Percentiles rank a stretch among this genome's conserved stretches.
phyloP scores from a whole-genome alignment of 352 stramenopile species.

The Globisporangium sylvaticum region DNA sequence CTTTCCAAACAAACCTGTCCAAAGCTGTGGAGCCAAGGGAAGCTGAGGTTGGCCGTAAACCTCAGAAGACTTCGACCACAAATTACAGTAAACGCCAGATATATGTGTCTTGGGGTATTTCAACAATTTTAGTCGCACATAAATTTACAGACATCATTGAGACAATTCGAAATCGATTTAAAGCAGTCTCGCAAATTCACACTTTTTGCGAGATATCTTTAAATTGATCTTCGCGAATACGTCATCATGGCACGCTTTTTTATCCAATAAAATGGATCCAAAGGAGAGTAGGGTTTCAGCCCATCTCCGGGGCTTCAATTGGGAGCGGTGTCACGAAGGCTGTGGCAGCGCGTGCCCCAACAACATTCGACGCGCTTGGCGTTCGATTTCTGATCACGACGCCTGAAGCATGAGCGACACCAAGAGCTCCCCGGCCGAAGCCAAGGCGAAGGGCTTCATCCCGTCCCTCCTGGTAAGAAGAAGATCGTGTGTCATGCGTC shows the following conservation, averaged over 20 bases:
- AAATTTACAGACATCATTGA: too few species aligned
- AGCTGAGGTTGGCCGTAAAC: too few species aligned
- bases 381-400: conserved; percentile 2
- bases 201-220: too few species aligned
- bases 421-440: conserved; percentile 19
- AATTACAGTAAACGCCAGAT: too few species aligned
- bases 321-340: neutral
- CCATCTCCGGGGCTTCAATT: neutral
- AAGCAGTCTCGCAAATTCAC: neutral
- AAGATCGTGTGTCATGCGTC: neutral
- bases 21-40: neutral
- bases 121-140: too few species aligned
- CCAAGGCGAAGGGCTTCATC: conserved; percentile 59
- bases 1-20: neutral
- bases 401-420: conserved; percentile 11
- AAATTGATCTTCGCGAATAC: too few species aligned
- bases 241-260: neutral
- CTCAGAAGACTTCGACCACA: too few species aligned
- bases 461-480: conserved; percentile 53
- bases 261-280: neutral
- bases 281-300: neutral
- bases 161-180: too few species aligned
- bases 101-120: too few species aligned
- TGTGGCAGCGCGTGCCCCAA: conserved; percentile 4
- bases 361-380: conserved; percentile 2